A percentile compares a stretch with the other conserved stretches of the same genome.
These are phyloP conservation scores for Trichosanthes cucumerina DNA, from an alignment of 306 rosid genomes.

Conservation along the genomic window DNA sequence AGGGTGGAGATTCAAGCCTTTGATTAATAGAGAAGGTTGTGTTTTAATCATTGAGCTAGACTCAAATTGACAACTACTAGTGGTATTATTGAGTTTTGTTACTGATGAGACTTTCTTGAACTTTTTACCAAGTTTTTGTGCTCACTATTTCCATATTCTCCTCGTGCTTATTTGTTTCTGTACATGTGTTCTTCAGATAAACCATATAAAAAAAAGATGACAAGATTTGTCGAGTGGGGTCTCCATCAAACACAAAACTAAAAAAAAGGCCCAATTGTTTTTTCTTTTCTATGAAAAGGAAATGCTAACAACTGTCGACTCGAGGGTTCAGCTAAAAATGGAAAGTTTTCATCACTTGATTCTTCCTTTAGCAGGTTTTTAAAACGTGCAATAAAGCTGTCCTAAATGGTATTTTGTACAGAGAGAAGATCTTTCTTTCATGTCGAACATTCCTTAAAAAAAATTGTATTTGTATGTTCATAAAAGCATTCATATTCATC, in stretches of 20 bases:
- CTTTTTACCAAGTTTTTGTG: not conserved
- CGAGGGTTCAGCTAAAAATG: not conserved
- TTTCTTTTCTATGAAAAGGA: not conserved
- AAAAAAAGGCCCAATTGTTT: not conserved
- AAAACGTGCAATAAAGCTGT: slow-evolving; percentile 4
- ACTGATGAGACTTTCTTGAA: not conserved
- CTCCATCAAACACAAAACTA: not conserved
- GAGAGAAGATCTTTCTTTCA: not conserved
- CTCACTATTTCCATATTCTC: not conserved
- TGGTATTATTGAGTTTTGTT: not conserved
- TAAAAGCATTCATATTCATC: not conserved
- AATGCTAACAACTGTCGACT: not conserved
- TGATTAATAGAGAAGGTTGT: no score
- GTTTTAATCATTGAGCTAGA: no score
- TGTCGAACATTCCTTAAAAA: slow-evolving; percentile 1
- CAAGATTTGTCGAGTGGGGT: not conserved
- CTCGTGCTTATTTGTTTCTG: not conserved
- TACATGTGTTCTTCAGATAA: not conserved
- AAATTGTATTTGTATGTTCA: not conserved
- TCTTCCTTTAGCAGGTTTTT: not conserved
- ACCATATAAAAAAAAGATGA: not conserved
- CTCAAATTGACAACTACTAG: slow-evolving; percentile 39
- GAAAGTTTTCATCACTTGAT: not conserved
- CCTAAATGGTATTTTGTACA: not conserved
- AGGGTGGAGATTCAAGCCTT: not conserved